Percentiles rank a stretch among this genome's conserved stretches.
These are phyloP conservation scores for Exophiala viscosa DNA, from an alignment of 2,329 filamentous ascomycete genomes.

Conservation along the genomic window DNA sequence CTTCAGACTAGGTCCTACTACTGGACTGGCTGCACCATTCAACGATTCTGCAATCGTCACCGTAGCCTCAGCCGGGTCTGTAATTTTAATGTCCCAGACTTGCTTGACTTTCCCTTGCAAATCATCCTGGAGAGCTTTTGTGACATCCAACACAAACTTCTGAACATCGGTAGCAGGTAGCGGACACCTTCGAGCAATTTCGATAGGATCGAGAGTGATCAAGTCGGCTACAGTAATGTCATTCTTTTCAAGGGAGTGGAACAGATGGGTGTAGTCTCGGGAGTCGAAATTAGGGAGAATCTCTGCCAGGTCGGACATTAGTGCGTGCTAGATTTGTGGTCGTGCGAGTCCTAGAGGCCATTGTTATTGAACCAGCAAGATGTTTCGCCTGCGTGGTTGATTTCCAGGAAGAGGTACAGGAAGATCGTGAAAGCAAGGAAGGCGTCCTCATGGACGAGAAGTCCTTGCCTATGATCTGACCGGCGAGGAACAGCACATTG, in stretches of 20 bases:
- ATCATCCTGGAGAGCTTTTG: conserved; percentile 60
- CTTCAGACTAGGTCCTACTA: conserved; percentile 62
- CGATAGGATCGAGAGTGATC: conserved; percentile 73
- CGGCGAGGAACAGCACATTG: neutral
- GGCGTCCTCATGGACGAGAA: too few relatives aligned
- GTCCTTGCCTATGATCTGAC: too few relatives aligned
- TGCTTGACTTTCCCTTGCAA: conserved; percentile 8
- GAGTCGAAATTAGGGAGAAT: conserved; percentile 77
- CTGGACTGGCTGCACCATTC: conserved; percentile 35
- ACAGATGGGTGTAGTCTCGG: conserved; percentile 66
- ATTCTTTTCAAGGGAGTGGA: conserved; percentile 75
- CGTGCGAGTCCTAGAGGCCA: conserved; percentile 6
- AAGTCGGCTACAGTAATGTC: conserved; percentile 77
- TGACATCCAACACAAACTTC: conserved; percentile 64
- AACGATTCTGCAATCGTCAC: conserved; percentile 33
- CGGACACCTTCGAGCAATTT: conserved; percentile 81
- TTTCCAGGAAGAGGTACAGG: too few relatives aligned
- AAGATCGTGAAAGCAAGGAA: neutral
- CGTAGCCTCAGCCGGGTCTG: neutral
- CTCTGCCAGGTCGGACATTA: conserved; percentile 80
- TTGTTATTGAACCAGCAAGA: neutral
- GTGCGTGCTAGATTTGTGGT: neutral
- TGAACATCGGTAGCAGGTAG: conserved; percentile 77
- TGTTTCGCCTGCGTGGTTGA: too few relatives aligned
- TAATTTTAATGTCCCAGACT: conserved; percentile 1